Percentiles rank a stretch among this genome's conserved stretches.
These are phyloP conservation scores for Trichophaea hybrida DNA, from an alignment of 2,329 filamentous ascomycete species.

Conservation along the genomic window DNA sequence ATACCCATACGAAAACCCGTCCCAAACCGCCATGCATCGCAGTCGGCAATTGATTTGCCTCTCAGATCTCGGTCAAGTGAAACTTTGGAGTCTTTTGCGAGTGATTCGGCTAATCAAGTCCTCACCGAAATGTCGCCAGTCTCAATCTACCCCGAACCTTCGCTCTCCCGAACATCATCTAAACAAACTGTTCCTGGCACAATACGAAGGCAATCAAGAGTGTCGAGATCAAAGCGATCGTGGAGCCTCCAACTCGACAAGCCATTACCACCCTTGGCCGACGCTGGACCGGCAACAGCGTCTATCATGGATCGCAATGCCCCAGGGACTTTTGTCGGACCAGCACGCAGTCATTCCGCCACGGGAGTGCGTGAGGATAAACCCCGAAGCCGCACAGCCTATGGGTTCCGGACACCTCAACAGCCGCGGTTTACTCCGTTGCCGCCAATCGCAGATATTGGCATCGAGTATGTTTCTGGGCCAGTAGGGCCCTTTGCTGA, in stretches of 20 bases:
- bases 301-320: constrained; percentile 14
- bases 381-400: constrained; percentile 6
- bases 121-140: constrained; percentile 13
- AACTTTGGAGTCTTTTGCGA: neutral
- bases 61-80: neutral
- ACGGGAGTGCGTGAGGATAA: constrained; percentile 17
- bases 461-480: constrained; percentile 13
- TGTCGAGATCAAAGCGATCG: constrained; percentile 9
- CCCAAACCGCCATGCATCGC: neutral
- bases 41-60: neutral
- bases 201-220: constrained; percentile 10
- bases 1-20: neutral
- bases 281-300: neutral
- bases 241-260: constrained; percentile 18
- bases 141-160: constrained; percentile 19
- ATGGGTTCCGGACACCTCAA: constrained; percentile 2
- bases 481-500: constrained; percentile 3
- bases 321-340: constrained; percentile 7
- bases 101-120: constrained; percentile 3
- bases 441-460: constrained; percentile 11
- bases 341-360: constrained; percentile 17
- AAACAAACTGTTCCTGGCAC: neutral
- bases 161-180: constrained; percentile 15
- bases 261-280: constrained; percentile 12
- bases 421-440: neutral